phyloP scores from a whole-genome alignment of 768 basidiomycete species.

The Leccinum barrowsii region DNA sequence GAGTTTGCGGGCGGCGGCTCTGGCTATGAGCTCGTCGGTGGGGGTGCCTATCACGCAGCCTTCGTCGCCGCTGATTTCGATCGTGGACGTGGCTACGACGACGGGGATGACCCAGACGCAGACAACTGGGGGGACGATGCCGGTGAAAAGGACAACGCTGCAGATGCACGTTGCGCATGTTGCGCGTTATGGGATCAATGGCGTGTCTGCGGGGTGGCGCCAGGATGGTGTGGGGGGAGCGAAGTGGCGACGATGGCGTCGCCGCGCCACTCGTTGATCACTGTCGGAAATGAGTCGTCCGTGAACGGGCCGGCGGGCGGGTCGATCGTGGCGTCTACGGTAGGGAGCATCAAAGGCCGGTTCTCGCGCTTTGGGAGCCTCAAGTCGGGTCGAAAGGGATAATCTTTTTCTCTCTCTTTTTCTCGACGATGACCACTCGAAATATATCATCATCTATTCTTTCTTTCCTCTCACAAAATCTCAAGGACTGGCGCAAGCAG shows the following conservation, averaged over 20 bases:
- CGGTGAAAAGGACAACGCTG: slow-evolving; percentile 65
- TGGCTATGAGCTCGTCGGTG: slow-evolving; percentile 47
- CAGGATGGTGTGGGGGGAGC: slow-evolving; percentile 43
- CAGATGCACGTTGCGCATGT: slow-evolving; percentile 80
- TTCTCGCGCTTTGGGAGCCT: slow-evolving; percentile 77
- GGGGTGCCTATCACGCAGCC: slow-evolving; percentile 42
- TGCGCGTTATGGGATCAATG: slow-evolving; percentile 78
- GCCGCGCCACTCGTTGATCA: slow-evolving; percentile 71
- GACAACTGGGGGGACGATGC: slow-evolving; percentile 20
- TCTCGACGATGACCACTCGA: neutral
- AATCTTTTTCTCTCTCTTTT: neutral
- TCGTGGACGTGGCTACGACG: neutral
- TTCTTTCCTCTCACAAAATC: slow-evolving; percentile 15
- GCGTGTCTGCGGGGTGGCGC: slow-evolving; percentile 73
- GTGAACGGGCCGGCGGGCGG: slow-evolving; percentile 41
- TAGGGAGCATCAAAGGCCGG: slow-evolving; percentile 67
- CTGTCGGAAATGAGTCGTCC: slow-evolving; percentile 52
- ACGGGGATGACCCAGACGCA: too few species aligned
- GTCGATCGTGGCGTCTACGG: slow-evolving; percentile 60
- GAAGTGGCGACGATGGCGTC: slow-evolving; percentile 47
- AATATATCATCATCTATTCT: neutral
- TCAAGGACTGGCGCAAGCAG: slow-evolving; percentile 91
- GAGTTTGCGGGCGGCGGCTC: slow-evolving; percentile 23
- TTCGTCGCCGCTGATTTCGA: slow-evolving; percentile 32
- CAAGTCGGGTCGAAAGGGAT: slow-evolving; percentile 44